Percentiles rank a stretch among this genome's conserved stretches.
Evolutionary conservation across 257 asterid species (phyloP).

Genomic region (Knoxia roxburghii): DNA sequence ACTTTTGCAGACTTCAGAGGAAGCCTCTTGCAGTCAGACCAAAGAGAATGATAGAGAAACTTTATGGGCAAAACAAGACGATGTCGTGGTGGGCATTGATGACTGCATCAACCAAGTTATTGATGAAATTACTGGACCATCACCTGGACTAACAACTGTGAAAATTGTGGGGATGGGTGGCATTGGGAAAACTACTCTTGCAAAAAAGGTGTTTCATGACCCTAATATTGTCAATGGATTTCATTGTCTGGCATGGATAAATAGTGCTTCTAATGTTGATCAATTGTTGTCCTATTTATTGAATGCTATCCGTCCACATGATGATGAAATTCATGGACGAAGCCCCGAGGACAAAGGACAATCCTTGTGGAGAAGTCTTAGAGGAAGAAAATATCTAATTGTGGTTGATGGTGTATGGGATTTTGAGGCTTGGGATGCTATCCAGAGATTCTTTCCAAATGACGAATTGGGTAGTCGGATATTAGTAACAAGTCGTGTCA

Average conservation of each 20-base stretch:
- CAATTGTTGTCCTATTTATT: not conserved
- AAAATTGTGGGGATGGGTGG: constrained; percentile 8
- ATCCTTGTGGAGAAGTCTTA: not conserved
- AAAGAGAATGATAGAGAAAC: not conserved
- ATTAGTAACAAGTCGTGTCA: not conserved
- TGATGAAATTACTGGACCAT: not conserved
- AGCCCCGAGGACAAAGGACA: not conserved
- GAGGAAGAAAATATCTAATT: not conserved
- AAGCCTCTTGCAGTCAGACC: not conserved
- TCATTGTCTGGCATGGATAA: constrained; percentile 3
- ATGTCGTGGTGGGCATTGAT: not conserved
- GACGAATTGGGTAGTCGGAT: not conserved
- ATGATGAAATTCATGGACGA: not conserved
- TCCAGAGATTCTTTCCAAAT: not conserved
- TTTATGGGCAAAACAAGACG: not conserved
- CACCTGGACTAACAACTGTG: not conserved
- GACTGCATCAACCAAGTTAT: not conserved
- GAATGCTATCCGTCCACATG: not conserved
- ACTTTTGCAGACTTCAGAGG: not conserved
- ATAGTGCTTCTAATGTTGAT: not conserved
- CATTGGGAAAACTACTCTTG: constrained; percentile 1
- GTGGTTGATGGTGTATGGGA: constrained; percentile 2
- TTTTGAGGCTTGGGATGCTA: constrained; percentile 1
- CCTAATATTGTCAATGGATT: not conserved
- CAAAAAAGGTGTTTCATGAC: not conserved